Evolutionary conservation across 768 basidiomycete genomes (phyloP).

Genomic region (Coprinopsis strossmayeri): DNA sequence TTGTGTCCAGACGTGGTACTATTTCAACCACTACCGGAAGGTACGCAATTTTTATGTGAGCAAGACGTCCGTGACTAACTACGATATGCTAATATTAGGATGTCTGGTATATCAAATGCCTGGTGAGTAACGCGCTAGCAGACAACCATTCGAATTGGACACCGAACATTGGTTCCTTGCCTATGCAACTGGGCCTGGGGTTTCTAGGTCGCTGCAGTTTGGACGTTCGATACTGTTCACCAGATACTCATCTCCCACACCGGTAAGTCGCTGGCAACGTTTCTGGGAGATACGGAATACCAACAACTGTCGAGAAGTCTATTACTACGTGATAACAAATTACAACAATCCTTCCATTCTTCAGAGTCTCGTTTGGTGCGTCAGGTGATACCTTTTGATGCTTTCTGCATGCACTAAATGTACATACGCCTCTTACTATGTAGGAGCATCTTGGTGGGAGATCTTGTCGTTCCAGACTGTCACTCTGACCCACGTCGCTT

Average conservation of each 20-base stretch:
- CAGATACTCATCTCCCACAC: slow-evolving; percentile 51
- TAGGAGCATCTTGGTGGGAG: slow-evolving; percentile 46
- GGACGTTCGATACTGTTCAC: slow-evolving; percentile 46
- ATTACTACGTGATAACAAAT: slow-evolving; percentile 46
- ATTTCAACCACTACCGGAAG: slow-evolving; percentile 41
- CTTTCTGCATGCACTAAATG: too few species aligned
- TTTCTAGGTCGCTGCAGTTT: slow-evolving; percentile 42
- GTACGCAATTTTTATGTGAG: slow-evolving; percentile 17
- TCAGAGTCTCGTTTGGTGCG: slow-evolving; percentile 41
- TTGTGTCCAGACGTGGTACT: slow-evolving; percentile 51
- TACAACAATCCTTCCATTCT: slow-evolving; percentile 37
- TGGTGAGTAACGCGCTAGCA: slow-evolving; percentile 36
- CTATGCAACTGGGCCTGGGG: too few species aligned
- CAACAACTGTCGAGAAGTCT: slow-evolving; percentile 28
- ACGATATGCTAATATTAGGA: too few species aligned
- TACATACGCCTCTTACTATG: too few species aligned
- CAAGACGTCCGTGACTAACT: too few species aligned
- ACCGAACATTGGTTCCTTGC: too few species aligned
- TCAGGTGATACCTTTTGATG: too few species aligned
- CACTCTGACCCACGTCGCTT: neutral
- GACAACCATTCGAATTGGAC: too few species aligned
- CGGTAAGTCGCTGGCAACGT: slow-evolving; percentile 23
- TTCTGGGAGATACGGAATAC: neutral
- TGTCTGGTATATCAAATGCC: slow-evolving; percentile 44
- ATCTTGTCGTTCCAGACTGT: neutral